phyloP scores from a whole-genome alignment of 306 rosid species.

The Pyrus pyrifolia region DNA sequence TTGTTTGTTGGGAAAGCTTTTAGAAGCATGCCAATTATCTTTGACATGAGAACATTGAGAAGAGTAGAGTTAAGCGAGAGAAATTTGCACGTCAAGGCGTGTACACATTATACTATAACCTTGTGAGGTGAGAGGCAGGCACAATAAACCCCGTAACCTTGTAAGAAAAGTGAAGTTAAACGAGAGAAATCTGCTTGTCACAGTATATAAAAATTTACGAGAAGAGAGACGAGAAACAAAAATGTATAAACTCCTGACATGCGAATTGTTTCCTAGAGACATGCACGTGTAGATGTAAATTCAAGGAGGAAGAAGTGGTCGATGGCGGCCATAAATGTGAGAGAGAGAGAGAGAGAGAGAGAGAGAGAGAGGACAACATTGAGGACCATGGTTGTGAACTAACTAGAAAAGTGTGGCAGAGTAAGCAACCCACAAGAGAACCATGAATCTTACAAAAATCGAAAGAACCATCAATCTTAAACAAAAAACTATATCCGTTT shows the following conservation, averaged over 20 bases:
- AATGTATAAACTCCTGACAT: background rate
- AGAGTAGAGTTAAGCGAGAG: background rate
- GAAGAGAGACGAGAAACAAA: background rate
- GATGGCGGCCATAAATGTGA: constrained; percentile 22
- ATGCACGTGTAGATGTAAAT: background rate
- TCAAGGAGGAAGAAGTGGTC: background rate
- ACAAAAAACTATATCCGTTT: too few relatives aligned
- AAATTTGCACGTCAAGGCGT: background rate
- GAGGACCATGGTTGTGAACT: constrained; percentile 24
- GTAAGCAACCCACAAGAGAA: background rate
- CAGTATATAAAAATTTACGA: background rate
- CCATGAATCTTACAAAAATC: background rate
- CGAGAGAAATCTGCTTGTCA: too few relatives aligned
- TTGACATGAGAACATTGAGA: background rate
- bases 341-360: background rate
- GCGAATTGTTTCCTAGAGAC: background rate
- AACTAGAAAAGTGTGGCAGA: background rate
- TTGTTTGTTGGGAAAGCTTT: background rate
- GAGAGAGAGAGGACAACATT: background rate
- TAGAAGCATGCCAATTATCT: background rate
- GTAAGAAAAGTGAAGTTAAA: too few relatives aligned
- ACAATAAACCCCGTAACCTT: background rate
- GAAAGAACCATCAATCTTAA: too few relatives aligned
- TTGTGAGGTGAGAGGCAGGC: too few relatives aligned
- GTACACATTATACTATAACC: background rate